These are phyloP conservation scores for Didymosphaeria variabile DNA, from an alignment of 2,329 filamentous ascomycete species.

Conservation along the genomic window DNA sequence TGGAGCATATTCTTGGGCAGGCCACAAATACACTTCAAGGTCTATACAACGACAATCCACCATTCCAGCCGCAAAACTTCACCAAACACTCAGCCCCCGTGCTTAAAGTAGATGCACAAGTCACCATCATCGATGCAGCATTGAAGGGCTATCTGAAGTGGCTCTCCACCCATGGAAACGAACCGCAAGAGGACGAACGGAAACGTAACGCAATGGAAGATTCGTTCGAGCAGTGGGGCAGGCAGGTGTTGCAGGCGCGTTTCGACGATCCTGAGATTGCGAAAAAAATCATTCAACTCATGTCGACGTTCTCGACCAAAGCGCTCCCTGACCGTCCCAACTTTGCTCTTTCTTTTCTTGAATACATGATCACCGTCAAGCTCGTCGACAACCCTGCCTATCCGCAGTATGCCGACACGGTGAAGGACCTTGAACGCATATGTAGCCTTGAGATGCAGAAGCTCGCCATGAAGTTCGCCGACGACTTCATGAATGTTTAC, in stretches of 20 bases:
- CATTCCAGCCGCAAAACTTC: constrained; percentile 64
- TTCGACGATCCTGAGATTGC: constrained; percentile 87
- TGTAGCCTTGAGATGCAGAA: constrained; percentile 89
- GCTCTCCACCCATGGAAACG: constrained; percentile 64
- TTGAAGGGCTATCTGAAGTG: constrained; percentile 90
- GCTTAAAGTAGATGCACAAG: constrained; percentile 85
- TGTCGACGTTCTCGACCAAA: constrained; percentile 84
- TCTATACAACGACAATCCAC: constrained; percentile 74
- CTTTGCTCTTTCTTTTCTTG: constrained; percentile 88
- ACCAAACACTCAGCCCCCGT: constrained; percentile 76
- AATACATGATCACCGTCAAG: constrained; percentile 87
- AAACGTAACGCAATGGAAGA: constrained; percentile 67
- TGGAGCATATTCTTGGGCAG: constrained; percentile 84
- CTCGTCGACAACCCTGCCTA: constrained; percentile 76
- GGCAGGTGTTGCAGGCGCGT: constrained; percentile 72
- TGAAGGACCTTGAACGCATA: constrained; percentile 86
- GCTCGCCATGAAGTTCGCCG: constrained; percentile 87
- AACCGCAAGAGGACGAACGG: constrained; percentile 59
- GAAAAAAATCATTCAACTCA: constrained; percentile 81
- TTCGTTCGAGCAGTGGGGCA: constrained; percentile 76
- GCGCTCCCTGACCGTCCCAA: constrained; percentile 78
- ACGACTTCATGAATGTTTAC: constrained; percentile 88
- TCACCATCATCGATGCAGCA: constrained; percentile 86
- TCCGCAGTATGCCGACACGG: constrained; percentile 81
- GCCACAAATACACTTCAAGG: constrained; percentile 78